phyloP scores from a whole-genome alignment of 176 grass and related monocot genomes.

The Phoenix roebelenii region DNA sequence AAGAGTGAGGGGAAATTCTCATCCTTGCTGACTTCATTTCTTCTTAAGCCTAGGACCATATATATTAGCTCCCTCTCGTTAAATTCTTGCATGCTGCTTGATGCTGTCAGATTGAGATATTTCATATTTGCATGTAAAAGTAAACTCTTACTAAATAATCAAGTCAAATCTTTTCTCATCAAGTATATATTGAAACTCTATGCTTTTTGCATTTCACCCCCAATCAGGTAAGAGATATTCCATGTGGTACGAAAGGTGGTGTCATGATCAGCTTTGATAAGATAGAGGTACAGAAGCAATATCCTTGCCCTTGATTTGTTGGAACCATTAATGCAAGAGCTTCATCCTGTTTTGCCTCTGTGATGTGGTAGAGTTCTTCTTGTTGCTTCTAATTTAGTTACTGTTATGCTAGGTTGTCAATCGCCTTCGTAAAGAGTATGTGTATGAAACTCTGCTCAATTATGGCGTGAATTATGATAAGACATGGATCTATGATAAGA shows the following conservation, averaged over 20 bases:
- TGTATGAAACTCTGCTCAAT: constrained; percentile 83
- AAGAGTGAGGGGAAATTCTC: too few species aligned
- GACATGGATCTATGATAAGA: constrained; percentile 99
- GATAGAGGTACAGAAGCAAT: constrained; percentile 64
- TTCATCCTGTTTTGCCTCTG: constrained; percentile 3
- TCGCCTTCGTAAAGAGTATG: constrained; percentile 80
- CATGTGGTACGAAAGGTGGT: constrained; percentile 98
- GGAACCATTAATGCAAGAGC: background rate
- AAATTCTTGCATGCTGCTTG: too few species aligned
- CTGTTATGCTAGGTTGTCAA: constrained; percentile 68
- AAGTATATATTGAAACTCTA: too few species aligned
- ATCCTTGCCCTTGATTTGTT: background rate
- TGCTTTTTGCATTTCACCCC: background rate
- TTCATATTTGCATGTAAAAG: too few species aligned
- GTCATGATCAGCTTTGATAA: constrained; percentile 99
- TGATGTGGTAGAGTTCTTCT: constrained; percentile 7
- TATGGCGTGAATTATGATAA: constrained; percentile 96
- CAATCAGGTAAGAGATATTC: constrained; percentile 88
- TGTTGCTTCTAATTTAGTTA: constrained; percentile 7
- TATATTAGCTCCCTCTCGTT: too few species aligned
- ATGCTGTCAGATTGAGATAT: too few species aligned
- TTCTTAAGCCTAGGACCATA: too few species aligned
- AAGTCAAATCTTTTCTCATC: too few species aligned
- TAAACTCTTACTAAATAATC: too few species aligned
- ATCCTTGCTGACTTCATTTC: too few species aligned